Evolutionary conservation across 768 basidiomycete species (phyloP).

Genomic region (Scleroderma citrinum): DNA sequence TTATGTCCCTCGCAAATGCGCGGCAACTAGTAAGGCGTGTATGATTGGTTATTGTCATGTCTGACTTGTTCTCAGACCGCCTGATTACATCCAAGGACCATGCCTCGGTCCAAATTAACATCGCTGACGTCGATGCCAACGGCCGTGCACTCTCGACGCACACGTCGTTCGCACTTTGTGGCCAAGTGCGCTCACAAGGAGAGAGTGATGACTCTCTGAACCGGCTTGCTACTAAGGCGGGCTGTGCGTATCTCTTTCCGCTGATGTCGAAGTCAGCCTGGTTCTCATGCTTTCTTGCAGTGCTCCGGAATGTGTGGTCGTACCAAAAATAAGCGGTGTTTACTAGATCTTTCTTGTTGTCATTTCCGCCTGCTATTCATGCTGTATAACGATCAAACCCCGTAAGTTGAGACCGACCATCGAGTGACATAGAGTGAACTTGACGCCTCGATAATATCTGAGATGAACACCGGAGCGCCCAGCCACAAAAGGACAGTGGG

Average conservation of each 20-base stretch:
- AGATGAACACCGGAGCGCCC: no score
- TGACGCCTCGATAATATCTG: neutral
- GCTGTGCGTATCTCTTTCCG: conserved; percentile 57
- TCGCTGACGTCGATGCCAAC: conserved; percentile 89
- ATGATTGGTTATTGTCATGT: no score
- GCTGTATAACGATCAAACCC: conserved; percentile 4
- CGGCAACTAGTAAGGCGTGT: conserved; percentile 88
- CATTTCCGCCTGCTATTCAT: conserved; percentile 1
- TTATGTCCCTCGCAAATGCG: conserved; percentile 99
- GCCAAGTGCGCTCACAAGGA: conserved; percentile 89
- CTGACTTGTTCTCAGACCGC: conserved; percentile 60
- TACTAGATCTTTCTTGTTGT: conserved; percentile 15
- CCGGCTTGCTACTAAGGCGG: conserved; percentile 91
- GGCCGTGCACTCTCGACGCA: conserved; percentile 74
- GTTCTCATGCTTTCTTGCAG: conserved; percentile 33
- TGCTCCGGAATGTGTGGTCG: conserved; percentile 94
- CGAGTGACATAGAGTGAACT: neutral
- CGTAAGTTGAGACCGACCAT: neutral
- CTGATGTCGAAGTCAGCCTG: neutral
- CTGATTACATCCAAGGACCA: conserved; percentile 99
- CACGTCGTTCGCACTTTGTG: conserved; percentile 92
- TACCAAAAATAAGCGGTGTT: conserved; percentile 73
- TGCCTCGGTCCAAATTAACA: conserved; percentile 94
- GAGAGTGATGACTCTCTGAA: conserved; percentile 97
- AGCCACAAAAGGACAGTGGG: no score